Base-by-base conservation (phyloP, 257 asterid species). In the Nicotiana tomentosiformis region DNA sequence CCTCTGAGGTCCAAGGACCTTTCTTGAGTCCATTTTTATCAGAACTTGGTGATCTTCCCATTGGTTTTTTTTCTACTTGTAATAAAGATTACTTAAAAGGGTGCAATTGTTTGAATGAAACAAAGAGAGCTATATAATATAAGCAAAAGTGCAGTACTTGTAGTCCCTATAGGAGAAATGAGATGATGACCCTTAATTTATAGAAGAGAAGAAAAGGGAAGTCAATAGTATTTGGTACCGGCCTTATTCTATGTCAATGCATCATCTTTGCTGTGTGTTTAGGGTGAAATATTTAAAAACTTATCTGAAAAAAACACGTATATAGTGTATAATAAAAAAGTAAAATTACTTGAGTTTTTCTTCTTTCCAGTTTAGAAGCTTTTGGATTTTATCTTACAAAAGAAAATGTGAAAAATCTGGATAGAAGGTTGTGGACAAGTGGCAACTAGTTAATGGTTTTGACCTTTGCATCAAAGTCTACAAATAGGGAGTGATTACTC, bases 1-100 rank as follows among this genome's bases (percentile, higher is more conserved):
- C 97, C 56, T 93, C 97, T 0, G 91, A 84, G n/a, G 97, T 93
- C 97, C 97, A 93, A 9, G 97, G 97, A 46, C 97, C 97, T 88
- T 93, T 93, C 86, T 93, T 93, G n/a, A 93, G 86, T 33, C 91
- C 90, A 74, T 83, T 87, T 86, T 92, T 91, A 82, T 92, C 95
- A 88, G 97, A 91, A n/a, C 92, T 90, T 17, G 97, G 97, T 58
- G 97, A 87, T 90, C 97, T 92, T 82, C 96, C 97, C 97, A 93
- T 93, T 64, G 26, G 78, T 69, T 23, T 23, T 68, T 65, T 20
- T 43, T 7, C 30, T 60, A 33, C 33, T 3, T 7, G 56, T 5
- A 37, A 8, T 74, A 66, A 11, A 17, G 20, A 46, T 37, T 26
- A 66, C 7, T 66, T 66, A 26, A 66, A 66, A 66, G 46, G 37